Base-by-base conservation (phyloP, 345 rosid species). In the Durio zibethinus region DNA sequence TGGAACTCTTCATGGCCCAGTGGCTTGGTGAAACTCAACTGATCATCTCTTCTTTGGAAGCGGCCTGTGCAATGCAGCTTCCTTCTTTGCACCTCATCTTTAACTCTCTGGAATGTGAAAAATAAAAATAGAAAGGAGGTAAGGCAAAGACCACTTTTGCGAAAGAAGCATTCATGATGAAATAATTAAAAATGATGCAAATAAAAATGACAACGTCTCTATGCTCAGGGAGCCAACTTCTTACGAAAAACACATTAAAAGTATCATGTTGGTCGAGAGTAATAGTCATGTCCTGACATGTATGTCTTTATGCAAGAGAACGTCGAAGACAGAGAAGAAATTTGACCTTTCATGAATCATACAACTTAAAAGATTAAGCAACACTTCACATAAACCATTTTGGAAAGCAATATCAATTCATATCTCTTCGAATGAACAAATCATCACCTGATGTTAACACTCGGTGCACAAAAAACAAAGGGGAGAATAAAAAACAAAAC, bases 71-170 rank as follows among this genome's bases (percentile, higher is more conserved):
- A 63, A 47, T 83, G 88, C 80, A 76, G 75, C 84, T 84, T 90
- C 86, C 97, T 85, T 79, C 79, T 84, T 72, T 88, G 85, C 76
- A 93, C 85, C 85, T 92, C 98, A 25, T 96, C 95, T 72, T 86
- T 88, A n/a, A 93, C 91, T 76, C 88, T 90, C 99, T 96, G 84
- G 53, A 84, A 81, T 60, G 31, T 21, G 36, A 43, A 76, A 67
- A 66, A 21, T 25, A 72, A 73, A 50, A 62, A 50, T 16, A 16
- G 54, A 50, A 50, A 15, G 7, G 54, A 50, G 36, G 20, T 61
- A 25, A 80, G 64, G 2, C 71, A 80, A 72, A 18, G 10, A 27
- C 21, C 8, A 57, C 31, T 10, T 27, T 42, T 12, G 4, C 18
- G 23, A 54, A 35, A 65, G 48, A 73, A 57, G n/a, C 47, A 48